A percentile compares a stretch with the other conserved stretches of the same genome.
phyloP scores from a whole-genome alignment of 768 basidiomycete species.

The Termitomyces sp. region DNA sequence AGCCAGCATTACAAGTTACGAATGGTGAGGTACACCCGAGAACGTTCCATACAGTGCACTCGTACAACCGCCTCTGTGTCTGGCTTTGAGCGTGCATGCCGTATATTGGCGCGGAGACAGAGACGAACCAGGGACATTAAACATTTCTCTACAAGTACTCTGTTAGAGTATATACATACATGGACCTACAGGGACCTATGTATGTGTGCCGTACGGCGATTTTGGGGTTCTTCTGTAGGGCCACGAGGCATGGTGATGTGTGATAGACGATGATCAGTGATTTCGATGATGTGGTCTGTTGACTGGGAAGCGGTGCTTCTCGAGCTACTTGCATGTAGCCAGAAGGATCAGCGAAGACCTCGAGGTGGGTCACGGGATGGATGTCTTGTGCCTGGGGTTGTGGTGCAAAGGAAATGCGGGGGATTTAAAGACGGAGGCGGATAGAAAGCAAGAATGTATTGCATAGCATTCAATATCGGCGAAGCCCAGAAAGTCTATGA shows the following conservation, averaged over 20 bases:
- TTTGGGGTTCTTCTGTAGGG: background rate
- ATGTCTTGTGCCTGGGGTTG: background rate
- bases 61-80: too few species aligned
- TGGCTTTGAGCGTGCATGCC: too few species aligned
- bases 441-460: too few species aligned
- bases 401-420: background rate
- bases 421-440: too few species aligned
- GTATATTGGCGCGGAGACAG: too few species aligned
- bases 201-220: background rate
- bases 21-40: slow-evolving; percentile 1
- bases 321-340: background rate
- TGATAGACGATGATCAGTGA: slow-evolving; percentile 6
- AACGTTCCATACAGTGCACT: background rate
- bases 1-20: background rate
- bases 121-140: background rate
- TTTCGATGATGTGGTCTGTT: background rate
- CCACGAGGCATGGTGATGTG: slow-evolving; percentile 5
- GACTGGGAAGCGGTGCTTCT: background rate
- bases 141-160: background rate
- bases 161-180: background rate
- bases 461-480: background rate
- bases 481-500: background rate
- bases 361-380: slow-evolving; percentile 4
- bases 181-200: slow-evolving; percentile 1
- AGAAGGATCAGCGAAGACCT: slow-evolving; percentile 6